Evolutionary conservation across 257 asterid species (phyloP).

Genomic region (Solanum microdontum): DNA sequence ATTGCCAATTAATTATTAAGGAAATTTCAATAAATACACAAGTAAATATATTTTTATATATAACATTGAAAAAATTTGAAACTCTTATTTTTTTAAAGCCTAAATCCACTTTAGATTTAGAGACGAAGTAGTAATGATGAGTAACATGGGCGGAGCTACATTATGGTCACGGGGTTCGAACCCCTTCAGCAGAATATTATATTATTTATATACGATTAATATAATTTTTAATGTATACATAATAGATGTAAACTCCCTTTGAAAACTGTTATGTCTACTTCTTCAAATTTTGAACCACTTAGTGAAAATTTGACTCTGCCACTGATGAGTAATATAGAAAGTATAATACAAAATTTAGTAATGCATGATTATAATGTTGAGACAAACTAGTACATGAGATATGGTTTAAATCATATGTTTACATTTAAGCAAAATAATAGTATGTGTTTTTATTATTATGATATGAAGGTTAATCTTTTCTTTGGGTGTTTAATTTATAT

Average conservation of each 20-base stretch:
- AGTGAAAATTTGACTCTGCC: background rate
- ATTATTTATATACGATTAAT: too few species aligned
- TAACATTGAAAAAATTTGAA: too few species aligned
- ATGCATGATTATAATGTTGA: background rate
- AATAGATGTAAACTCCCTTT: too few species aligned
- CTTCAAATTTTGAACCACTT: background rate
- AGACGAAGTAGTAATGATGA: background rate
- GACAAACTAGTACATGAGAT: background rate
- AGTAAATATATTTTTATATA: too few species aligned
- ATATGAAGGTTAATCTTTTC: background rate
- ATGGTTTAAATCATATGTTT: background rate
- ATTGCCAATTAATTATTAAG: too few species aligned
- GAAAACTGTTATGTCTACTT: too few species aligned
- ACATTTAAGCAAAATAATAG: background rate
- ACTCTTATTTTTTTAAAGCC: background rate
- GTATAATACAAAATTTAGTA: background rate
- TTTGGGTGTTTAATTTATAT: background rate
- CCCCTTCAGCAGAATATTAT: rapidly evolving
- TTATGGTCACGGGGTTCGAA: too few species aligned
- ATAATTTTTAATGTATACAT: background rate
- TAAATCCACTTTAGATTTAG: background rate
- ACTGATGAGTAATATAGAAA: background rate
- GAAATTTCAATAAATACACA: background rate
- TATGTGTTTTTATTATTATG: background rate
- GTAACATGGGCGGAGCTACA: background rate